These are phyloP conservation scores for Termitomyces bulborhizus DNA, from an alignment of 768 basidiomycete genomes.

Conservation along the genomic window DNA sequence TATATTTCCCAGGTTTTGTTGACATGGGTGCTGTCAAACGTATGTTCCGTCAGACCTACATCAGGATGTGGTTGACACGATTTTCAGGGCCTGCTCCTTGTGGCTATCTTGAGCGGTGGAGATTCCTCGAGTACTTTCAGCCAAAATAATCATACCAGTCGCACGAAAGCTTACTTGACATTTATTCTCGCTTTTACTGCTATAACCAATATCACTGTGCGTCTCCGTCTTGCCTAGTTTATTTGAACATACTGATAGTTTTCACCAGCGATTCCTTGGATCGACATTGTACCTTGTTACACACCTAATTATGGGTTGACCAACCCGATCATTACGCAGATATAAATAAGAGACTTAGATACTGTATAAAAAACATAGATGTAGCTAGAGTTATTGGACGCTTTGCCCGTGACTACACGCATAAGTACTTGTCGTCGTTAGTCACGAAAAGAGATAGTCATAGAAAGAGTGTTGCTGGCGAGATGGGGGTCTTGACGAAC, in stretches of 20 bases:
- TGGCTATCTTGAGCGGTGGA: conserved; percentile 59
- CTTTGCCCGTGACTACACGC: background rate
- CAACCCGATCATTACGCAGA: background rate
- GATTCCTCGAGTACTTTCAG: conserved; percentile 57
- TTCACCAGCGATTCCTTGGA: conserved; percentile 21
- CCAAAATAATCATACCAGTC: conserved; percentile 35
- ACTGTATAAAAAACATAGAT: background rate
- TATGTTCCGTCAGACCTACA: conserved; percentile 24
- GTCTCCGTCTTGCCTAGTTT: conserved; percentile 13
- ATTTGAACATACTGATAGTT: background rate
- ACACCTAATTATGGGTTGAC: conserved; percentile 22
- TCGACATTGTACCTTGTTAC: conserved; percentile 24
- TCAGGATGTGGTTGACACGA: background rate
- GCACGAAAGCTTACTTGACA: conserved; percentile 70
- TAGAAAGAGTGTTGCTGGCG: conserved; percentile 27
- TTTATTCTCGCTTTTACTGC: conserved; percentile 82
- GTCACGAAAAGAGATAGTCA: conserved; percentile 37
- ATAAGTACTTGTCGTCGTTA: background rate
- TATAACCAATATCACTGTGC: conserved; percentile 60
- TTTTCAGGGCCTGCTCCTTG: conserved; percentile 60
- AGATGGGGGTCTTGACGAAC: background rate
- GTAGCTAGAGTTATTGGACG: background rate
- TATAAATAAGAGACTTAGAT: conserved; percentile 4
- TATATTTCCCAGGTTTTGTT: conserved; percentile 47
- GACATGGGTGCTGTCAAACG: conserved; percentile 82